A percentile compares a stretch with the other conserved stretches of the same genome.
Evolutionary conservation across 1,139 yeast species (phyloP).

Genomic region (Suhomyces panamericanus): DNA sequence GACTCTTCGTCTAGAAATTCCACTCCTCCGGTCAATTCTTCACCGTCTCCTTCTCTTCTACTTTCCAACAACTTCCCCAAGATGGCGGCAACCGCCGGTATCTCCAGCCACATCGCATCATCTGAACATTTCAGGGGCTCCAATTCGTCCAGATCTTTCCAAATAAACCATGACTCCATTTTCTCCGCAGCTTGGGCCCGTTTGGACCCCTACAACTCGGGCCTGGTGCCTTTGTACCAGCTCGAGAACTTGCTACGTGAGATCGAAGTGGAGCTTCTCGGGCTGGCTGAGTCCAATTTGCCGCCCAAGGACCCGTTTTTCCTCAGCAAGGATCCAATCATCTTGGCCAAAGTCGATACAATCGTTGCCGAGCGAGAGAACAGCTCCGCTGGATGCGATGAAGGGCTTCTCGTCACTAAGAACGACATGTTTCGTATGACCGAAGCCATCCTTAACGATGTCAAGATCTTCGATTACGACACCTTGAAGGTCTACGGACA

Average conservation of each 20-base stretch:
- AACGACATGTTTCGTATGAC: slow-evolving; percentile 15
- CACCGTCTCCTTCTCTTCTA: background rate
- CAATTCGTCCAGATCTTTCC: background rate
- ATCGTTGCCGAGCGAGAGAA: slow-evolving; percentile 13
- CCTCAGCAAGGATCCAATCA: slow-evolving; percentile 7
- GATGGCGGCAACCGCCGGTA: background rate
- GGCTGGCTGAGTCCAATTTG: background rate
- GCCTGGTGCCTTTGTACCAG: slow-evolving; percentile 7
- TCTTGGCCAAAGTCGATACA: background rate
- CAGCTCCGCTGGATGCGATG: slow-evolving; percentile 5
- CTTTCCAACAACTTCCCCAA: background rate
- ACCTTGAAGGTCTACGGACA: slow-evolving; percentile 15
- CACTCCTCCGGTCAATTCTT: background rate
- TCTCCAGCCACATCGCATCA: background rate
- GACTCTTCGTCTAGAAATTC: background rate
- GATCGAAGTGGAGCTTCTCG: slow-evolving; percentile 13
- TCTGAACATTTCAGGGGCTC: background rate
- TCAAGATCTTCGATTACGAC: slow-evolving; percentile 17
- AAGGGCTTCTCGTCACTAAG: slow-evolving; percentile 13
- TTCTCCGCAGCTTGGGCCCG: slow-evolving; percentile 14
- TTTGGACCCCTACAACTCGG: slow-evolving; percentile 7
- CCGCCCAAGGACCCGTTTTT: slow-evolving; percentile 1
- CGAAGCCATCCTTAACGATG: slow-evolving; percentile 13
- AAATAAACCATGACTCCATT: slow-evolving; percentile 4
- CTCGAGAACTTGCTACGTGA: slow-evolving; percentile 10